Evolutionary conservation across 2,329 filamentous ascomycete genomes (phyloP), one percentile per base, ranked within the genome.

Genomic region (Fusarium buharicum): DNA sequence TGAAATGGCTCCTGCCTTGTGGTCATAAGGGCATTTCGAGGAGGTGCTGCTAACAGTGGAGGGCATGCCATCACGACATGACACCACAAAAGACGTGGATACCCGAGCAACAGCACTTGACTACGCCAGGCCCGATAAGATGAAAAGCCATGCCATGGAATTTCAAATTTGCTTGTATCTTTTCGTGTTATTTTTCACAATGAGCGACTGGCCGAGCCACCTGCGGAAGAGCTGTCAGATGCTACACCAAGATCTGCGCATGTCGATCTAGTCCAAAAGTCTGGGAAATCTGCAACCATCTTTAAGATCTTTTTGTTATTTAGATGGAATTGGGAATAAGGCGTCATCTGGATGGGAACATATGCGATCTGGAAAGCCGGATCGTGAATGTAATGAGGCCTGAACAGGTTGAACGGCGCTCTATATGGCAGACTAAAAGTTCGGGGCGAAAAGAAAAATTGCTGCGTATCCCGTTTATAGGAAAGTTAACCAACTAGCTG

Each of bases 231-330:
- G 33, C 46, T 34, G 5, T 28, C 6, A 8, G 49, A 52, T 37
- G 43, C 36, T 45, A 17, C 20, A 27, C 20, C 27, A 44, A 22
- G 44, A 37, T 27, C 34, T 17, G 31, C 41, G 34, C 22, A 12
- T 50, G 28, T 36, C 30, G 10, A 17, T 12, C 33, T 47, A 20
- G 14, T 54, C 52, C 4, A 46, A 59, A 47, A 44, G 40, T 37
- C 40, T 31, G 37, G 39, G 18, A 51, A 34, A 31, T 38, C 41
- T 41, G 24, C 24, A 48, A 44, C 40, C 30, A 38, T 46, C 40
- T 58, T 18, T 50, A 39, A 38, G 36, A 43, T 28, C 30, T 6
- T 7, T 41, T 18, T 30, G 11, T 45, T 39, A 22, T 34, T 36
- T 6, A 18, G 43, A 27, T 20, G 36, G 31, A 30, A 24, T 22